Base-by-base conservation (phyloP, 2,329 filamentous ascomycete genomes). In the Penicillium sp. region DNA sequence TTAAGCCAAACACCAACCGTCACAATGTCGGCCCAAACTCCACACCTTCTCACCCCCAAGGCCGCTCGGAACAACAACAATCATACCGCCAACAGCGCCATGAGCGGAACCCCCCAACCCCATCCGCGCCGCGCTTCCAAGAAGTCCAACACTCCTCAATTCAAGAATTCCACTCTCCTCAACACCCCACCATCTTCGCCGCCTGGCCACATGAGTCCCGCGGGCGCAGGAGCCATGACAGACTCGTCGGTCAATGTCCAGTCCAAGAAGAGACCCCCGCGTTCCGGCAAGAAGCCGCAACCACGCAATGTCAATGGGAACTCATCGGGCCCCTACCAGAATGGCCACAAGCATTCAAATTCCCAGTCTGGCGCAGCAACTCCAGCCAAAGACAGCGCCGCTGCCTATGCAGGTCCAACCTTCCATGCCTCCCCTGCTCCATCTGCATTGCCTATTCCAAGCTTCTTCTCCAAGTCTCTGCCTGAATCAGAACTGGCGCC, bases 361-460 rank as follows among this genome's bases (percentile, higher is more conserved):
- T 68, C 63, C 25, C 62, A 66, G 55, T 57, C 68, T 51, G 57
- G 63, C 54, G 77, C 76, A 62, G 40, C 25, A 34, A 69, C 76
- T 39, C 67, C 69, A 9, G 33, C 60, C 37, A 69, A 67, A 43
- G 65, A 70, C 43, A 67, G 63, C 42, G 55, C 66, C 24, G 35
- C 26, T 9, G 67, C 68, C 39, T 98, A 95, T 70, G 93, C 93
- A 35, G 93, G 91, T 11, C 86, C 91, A 32, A 94, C 90, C 4
- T 98, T 97, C 67, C 90, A 96, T 68, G 88, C 90, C 36, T 97
- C 93, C 7, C 93, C 93, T 18, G 91, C 90, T 1, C 86, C 93
- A 0, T 94, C 90, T 7, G 84, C 89, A 25, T 76, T 98, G 29
- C 93, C 93, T 0, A 86, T 96, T 49, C 93, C 93, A 9, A 94